Conservation (phyloP, 371 early-diverging fungal genomes). For the Sanchytrium tribonematis region DNA sequence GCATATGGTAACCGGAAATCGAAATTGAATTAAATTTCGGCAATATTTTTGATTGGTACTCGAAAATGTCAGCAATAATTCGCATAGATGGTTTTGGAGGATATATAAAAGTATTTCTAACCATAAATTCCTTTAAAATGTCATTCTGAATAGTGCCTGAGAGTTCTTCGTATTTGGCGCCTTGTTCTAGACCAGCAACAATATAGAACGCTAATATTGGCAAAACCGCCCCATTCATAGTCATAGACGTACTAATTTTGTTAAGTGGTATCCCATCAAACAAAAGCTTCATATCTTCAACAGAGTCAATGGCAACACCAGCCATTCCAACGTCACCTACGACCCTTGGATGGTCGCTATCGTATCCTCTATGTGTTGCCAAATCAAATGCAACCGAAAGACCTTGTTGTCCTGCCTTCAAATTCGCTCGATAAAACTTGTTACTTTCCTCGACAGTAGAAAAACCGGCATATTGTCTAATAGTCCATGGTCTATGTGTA, state of each 20-base stretch:
- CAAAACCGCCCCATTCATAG: slow-evolving; percentile 67
- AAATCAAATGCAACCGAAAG: slow-evolving; percentile 52
- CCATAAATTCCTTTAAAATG: slow-evolving; percentile 69
- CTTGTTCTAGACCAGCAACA: slow-evolving; percentile 58
- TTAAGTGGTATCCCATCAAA: slow-evolving; percentile 55
- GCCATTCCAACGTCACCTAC: slow-evolving; percentile 70
- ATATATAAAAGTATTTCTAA: slow-evolving; percentile 62
- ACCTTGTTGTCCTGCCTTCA: slow-evolving; percentile 63
- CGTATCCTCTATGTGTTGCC: slow-evolving; percentile 52
- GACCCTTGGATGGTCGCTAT: slow-evolving; percentile 55
- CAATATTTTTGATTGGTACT: slow-evolving; percentile 50
- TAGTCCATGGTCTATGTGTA: slow-evolving; percentile 52
- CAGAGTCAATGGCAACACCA: slow-evolving; percentile 60
- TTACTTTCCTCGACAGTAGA: slow-evolving; percentile 60
- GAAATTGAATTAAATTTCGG: slow-evolving; percentile 68
- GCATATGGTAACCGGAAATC: slow-evolving; percentile 64
- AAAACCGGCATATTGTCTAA: slow-evolving; percentile 59
- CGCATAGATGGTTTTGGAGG: slow-evolving; percentile 55
- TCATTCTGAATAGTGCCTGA: slow-evolving; percentile 64
- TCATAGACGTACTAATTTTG: slow-evolving; percentile 62
- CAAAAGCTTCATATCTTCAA: slow-evolving; percentile 63
- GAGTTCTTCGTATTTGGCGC: slow-evolving; percentile 36
- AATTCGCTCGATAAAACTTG: slow-evolving; percentile 46
- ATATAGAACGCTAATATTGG: slow-evolving; percentile 62
- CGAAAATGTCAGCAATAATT: slow-evolving; percentile 54